These are phyloP conservation scores for Beauveria sp. DNA, from an alignment of 2,329 filamentous ascomycete species.

Conservation along the genomic window DNA sequence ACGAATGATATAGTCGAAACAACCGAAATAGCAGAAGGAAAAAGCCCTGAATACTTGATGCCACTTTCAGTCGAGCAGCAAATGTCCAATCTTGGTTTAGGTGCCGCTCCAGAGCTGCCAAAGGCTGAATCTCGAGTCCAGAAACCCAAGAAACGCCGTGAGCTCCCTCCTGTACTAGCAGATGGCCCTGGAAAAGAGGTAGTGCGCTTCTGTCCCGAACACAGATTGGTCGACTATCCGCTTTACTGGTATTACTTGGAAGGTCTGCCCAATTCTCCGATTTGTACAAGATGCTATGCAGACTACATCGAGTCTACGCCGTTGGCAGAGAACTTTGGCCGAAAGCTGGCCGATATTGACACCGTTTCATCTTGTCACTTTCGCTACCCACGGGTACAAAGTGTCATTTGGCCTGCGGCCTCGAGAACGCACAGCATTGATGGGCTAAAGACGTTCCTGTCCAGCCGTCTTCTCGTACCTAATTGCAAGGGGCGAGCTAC, in stretches of 20 bases:
- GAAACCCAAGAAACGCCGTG: background rate
- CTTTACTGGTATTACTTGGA: constrained; percentile 25
- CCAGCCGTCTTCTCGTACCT: constrained; percentile 17
- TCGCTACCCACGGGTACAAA: constrained; percentile 24
- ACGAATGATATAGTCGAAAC: background rate
- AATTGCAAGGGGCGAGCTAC: constrained; percentile 22
- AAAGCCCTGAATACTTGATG: no score
- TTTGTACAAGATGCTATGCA: constrained; percentile 35
- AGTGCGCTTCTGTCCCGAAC: constrained; percentile 22
- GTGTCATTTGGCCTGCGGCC: constrained; percentile 27
- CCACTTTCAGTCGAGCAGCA: background rate
- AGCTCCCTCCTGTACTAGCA: constrained; percentile 13
- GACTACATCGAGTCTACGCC: constrained; percentile 26
- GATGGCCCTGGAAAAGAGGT: constrained; percentile 18
- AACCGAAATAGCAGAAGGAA: fast-evolving
- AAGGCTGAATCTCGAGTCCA: background rate
- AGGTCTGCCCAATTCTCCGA: constrained; percentile 22
- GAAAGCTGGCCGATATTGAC: constrained; percentile 16
- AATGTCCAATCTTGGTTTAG: background rate
- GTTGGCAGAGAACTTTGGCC: constrained; percentile 23
- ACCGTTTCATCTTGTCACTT: constrained; percentile 24
- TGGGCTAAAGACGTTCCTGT: constrained; percentile 21
- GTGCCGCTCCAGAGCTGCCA: background rate
- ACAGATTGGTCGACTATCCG: constrained; percentile 20
- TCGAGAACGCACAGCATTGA: constrained; percentile 19